Base-by-base conservation (phyloP, 768 basidiomycete genomes). In the Boletus fagicola region DNA sequence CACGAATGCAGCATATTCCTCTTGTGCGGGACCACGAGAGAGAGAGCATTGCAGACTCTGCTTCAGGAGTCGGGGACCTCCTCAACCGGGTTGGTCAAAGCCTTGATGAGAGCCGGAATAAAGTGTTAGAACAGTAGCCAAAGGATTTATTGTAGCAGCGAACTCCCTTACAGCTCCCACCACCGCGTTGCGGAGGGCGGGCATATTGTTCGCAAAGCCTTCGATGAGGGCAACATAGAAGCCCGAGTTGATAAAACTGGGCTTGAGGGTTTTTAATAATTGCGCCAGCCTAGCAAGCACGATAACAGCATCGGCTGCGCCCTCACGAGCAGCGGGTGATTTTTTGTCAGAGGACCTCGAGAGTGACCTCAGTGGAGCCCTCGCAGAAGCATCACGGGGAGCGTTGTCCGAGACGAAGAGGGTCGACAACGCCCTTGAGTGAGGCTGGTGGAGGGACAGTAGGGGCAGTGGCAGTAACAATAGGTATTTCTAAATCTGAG, bases 21-120 rank as follows among this genome's bases (percentile, higher is more conserved):
- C 92, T 60, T 87, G 77, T 26, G 82, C 78, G 95, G 95, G 59
- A 95, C 94, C 93, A 98, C 96, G 65, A 98, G 64, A 98, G 86
- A 98, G 86, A 96, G 64, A 97, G 88, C 64, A 94, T 97, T 55
- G 94, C 83, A 49, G 94, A 94, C 68, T 97, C 95, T 77, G 97
- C 95, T 82, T 97, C 94, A 53, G 95, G 94, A 96, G 68, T 88
- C 28, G 68, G 95, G 91, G 57, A 98, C 95, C 86, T 98, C 97
- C 81, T 98, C 96, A 62, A 97, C 93, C 67, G 97, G 97, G 83
- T 99, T 95, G 78, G 98, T 94, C 71, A 98, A 82, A 74, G 93
- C 90, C 76, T 96, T 93, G 76, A 97, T 95, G 69, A 99, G 86
- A 74, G 94, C 95, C 68, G 92, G 92, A 82, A 98, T 93, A 80